Evolutionary conservation across 1,139 yeast species (phyloP), one percentile per base, ranked within the genome.

Genomic region (Blastobotrys serpentis): DNA sequence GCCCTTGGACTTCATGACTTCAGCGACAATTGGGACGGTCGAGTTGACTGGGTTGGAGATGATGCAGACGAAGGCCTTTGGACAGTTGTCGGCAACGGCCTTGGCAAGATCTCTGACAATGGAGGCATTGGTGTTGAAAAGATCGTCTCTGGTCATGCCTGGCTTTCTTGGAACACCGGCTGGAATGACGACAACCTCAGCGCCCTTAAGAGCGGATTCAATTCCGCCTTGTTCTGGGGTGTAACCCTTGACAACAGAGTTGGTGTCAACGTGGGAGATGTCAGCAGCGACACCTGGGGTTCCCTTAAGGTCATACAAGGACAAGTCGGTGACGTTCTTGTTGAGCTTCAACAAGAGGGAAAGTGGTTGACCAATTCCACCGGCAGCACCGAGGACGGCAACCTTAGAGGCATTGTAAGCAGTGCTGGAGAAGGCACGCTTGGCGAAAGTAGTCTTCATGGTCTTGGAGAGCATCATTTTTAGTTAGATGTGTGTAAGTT

Each of bases 151-250:
- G 57, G 97, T 86, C 98, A 90, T 90, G 60, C 97, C 97, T 50
- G 97, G 97, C 75, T 90, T 90, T 75, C 98, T 82, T 68, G 97
- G 97, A 52, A 90, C 87, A 67, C 98, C 97, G 44, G 97, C 97
- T 55, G 97, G 96, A 67, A 90, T 86, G 52, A 90, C 81, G 55
- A 90, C 86, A 54, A 89, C 77, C 62, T 85, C 86, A 22, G 95
- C 75, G 45, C 81, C 85, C 46, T 76, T 70, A 58, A 90, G 75
- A 22, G 96, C 94, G 38, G 61, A 63, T 44, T 67, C 62, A 38
- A 81, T 67, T 7, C 82, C 84, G 33, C 76, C 74, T 54, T 81
- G 76, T 47, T 78, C 82, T 53, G 94, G 90, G 58, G 84, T 75
- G 73, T 77, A 84, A 51, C 87, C 84, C 56, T 77, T 70, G 55